Base-by-base conservation (phyloP, 1,284 basidiomycete species). In the Trichosporon faecale region DNA sequence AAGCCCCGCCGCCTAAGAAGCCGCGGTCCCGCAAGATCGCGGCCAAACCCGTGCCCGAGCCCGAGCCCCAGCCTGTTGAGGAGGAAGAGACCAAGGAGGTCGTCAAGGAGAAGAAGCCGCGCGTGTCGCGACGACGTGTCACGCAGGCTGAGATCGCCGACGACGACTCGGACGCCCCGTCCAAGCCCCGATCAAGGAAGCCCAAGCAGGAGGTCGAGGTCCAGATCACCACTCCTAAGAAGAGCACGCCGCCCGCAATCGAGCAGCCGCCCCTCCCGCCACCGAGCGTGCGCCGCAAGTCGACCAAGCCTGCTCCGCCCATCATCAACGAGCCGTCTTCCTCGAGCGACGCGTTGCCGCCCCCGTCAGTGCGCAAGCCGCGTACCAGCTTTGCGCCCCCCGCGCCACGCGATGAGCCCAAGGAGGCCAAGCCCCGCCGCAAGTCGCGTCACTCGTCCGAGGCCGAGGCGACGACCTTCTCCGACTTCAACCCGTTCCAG, bases 401-500 rank as follows among this genome's bases (percentile, higher is more conserved):
- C 0, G 61, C 64, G 8, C 83, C 91, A 67, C 88, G 88, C 79
- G 89, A 88, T 74, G 89, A 92, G 3, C 29, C 31, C 61, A 89
- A 79, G 88, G 89, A 73, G 90, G 12, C 61, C 46, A 76, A 71
- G 63, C 44, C 71, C 12, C 64, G 52, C 57, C 66, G 60, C 52
- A 68, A 70, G 67, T 68, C 70, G 5, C 64, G 76, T 69, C 46
- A 78, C 77, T 23, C 77, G 73, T 14, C 72, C 68, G 60, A 69
- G 69, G 16, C 63, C 27, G n/a, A 68, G 33, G 80, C 79, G 6
- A 82, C 82, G 46, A 78, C 82, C 3, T 87, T 86, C 73, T 85
- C 84, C 18, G 85, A 86, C 70, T 85, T 78, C 75, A 87, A 87
- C 75, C 86, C 86, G 0, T 87, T 87, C 76, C 87, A 87, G 74